Percentiles rank a stretch among this genome's conserved stretches.
These are phyloP conservation scores for Actinomortierella ambigua DNA, from an alignment of 371 early-diverging fungal species.

Conservation along the genomic window DNA sequence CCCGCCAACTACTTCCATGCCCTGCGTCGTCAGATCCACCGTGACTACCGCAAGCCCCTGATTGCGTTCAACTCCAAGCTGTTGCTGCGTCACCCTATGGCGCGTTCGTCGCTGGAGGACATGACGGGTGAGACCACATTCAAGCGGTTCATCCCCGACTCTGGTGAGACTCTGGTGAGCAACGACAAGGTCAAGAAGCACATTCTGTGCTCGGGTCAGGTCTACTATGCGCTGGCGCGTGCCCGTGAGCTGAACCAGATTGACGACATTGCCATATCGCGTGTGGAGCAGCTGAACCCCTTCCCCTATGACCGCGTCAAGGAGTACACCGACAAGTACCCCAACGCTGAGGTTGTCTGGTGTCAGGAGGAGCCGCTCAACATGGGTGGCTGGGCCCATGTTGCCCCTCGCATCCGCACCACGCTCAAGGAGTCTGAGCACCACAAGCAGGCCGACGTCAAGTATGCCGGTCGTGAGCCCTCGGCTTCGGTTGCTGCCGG, in stretches of 20 bases:
- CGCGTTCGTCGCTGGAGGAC: slow-evolving; percentile 82
- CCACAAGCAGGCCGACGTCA: slow-evolving; percentile 72
- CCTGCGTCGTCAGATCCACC: slow-evolving; percentile 93
- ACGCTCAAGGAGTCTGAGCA: slow-evolving; percentile 71
- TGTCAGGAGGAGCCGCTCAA: slow-evolving; percentile 95
- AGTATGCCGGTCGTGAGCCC: slow-evolving; percentile 91
- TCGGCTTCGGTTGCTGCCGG: slow-evolving; percentile 96
- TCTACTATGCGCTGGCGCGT: slow-evolving; percentile 86
- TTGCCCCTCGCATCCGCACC: slow-evolving; percentile 83
- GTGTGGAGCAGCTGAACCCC: slow-evolving; percentile 91
- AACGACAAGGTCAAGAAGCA: slow-evolving; percentile 81
- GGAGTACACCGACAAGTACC: slow-evolving; percentile 85
- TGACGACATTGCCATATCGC: slow-evolving; percentile 84
- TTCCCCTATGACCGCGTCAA: slow-evolving; percentile 92
- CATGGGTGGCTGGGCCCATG: slow-evolving; percentile 87
- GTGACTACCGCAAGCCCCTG: slow-evolving; percentile 97
- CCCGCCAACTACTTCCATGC: slow-evolving; percentile 97
- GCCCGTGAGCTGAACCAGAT: slow-evolving; percentile 85
- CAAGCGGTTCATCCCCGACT: slow-evolving; percentile 92
- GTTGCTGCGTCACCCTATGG: slow-evolving; percentile 93
- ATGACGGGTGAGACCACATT: slow-evolving; percentile 85
- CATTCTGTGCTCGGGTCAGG: slow-evolving; percentile 92
- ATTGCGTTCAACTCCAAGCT: slow-evolving; percentile 91
- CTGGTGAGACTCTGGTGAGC: slow-evolving; percentile 69
- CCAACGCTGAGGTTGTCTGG: slow-evolving; percentile 86